Percentiles rank a stretch among this genome's conserved stretches.
Conservation (phyloP, 306 rosid genomes). For the Amphicarpaea edgeworthii region DNA sequence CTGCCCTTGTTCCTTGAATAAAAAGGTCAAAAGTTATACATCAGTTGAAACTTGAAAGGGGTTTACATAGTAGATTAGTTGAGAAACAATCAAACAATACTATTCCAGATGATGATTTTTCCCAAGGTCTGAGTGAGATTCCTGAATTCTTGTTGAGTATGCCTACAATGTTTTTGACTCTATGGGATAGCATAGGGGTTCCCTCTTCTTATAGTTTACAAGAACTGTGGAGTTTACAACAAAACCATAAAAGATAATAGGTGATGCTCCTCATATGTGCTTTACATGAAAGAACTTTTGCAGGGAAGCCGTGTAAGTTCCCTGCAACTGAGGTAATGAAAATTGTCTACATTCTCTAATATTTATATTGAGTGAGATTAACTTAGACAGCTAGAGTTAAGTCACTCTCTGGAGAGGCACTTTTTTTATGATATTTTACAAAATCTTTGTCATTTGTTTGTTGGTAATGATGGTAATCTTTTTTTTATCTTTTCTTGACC, state of each 20-base stretch:
- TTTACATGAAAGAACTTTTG: neutral
- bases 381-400: conserved; percentile 4
- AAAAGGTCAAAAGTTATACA: conserved; percentile 10
- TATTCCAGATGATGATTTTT: conserved; percentile 1
- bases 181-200: conserved; percentile 16
- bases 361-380: conserved; percentile 30
- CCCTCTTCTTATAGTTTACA: conserved; percentile 1
- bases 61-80: conserved; percentile 1
- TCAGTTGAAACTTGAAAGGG: conserved; percentile 10
- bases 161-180: conserved; percentile 25
- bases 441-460: conserved; percentile 8
- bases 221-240: conserved; percentile 8
- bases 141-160: conserved; percentile 28
- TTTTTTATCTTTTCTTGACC: neutral
- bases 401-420: conserved; percentile 19
- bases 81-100: conserved; percentile 17
- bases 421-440: conserved; percentile 2
- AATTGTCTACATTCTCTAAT: conserved; percentile 10
- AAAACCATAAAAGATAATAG: conserved; percentile 11
- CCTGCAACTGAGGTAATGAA: conserved; percentile 4
- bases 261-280: neutral
- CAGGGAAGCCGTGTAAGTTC: conserved; percentile 2
- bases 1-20: conserved; percentile 24
- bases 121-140: neutral
- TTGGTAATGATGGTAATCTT: neutral